Conservation (phyloP, 192 early-diverging fungal genomes). For the Mortierella antarctica region DNA sequence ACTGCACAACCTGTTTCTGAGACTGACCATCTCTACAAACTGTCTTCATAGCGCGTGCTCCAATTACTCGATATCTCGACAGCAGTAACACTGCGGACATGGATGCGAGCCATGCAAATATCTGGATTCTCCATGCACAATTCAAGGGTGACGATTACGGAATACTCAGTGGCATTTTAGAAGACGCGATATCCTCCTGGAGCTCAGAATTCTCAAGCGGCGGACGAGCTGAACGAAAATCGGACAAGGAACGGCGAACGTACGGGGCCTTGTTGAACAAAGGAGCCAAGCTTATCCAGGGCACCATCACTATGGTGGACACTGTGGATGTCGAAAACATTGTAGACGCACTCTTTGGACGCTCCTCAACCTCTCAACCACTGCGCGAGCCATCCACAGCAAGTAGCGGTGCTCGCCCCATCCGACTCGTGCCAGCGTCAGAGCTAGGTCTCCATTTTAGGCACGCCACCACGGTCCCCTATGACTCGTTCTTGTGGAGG, state of each 20-base stretch:
- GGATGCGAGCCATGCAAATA: conserved; percentile 62
- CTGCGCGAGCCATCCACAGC: background rate
- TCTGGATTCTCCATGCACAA: conserved; percentile 54
- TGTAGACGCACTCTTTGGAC: conserved; percentile 54
- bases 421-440: conserved; percentile 45
- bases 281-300: conserved; percentile 28
- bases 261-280: conserved; percentile 31
- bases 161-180: conserved; percentile 55
- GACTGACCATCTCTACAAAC: no score
- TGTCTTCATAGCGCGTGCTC: conserved; percentile 33
- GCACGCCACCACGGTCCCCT: conserved; percentile 57
- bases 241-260: conserved; percentile 5
- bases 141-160: conserved; percentile 58
- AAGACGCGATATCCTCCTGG: conserved; percentile 61
- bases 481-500: conserved; percentile 66
- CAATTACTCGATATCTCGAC: conserved; percentile 49
- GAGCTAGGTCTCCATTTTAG: conserved; percentile 57
- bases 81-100: conserved; percentile 56
- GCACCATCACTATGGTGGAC: conserved; percentile 49
- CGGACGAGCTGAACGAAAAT: conserved; percentile 27
- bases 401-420: background rate
- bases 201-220: conserved; percentile 52
- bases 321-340: conserved; percentile 61
- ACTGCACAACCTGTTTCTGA: background rate
- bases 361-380: background rate